Percentiles rank a stretch among this genome's conserved stretches.
Conservation (phyloP, 768 basidiomycete species). For the Rhodotorula paludigena region DNA sequence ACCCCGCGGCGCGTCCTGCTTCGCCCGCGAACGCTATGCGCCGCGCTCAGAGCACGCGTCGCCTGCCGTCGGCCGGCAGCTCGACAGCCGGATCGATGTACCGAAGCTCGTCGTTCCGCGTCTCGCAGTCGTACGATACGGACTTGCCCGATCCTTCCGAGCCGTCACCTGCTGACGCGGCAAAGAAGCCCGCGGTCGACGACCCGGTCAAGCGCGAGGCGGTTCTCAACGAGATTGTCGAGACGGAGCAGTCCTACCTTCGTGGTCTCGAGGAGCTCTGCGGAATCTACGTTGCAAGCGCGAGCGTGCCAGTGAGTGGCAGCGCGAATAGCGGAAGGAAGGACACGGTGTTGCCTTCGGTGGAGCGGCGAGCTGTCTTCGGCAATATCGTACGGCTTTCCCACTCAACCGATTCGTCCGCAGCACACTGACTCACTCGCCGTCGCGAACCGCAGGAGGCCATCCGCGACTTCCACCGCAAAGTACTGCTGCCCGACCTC, state of each 20-base stretch:
- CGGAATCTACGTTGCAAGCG: conserved; percentile 89
- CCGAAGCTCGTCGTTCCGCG: conserved; percentile 4
- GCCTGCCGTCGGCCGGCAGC: conserved; percentile 3
- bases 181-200: conserved; percentile 55
- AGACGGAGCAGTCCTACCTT: conserved; percentile 92
- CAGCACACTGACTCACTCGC: neutral
- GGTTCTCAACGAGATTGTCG: conserved; percentile 85
- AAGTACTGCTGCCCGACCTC: conserved; percentile 85
- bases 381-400: conserved; percentile 56
- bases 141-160: neutral
- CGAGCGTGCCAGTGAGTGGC: conserved; percentile 57
- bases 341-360: conserved; percentile 76
- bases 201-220: conserved; percentile 77
- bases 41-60: conserved; percentile 26
- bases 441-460: conserved; percentile 54
- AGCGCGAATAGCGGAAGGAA: conserved; percentile 63
- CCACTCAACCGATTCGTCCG: neutral
- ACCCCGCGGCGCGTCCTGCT: neutral
- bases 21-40: conserved; percentile 11
- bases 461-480: conserved; percentile 83
- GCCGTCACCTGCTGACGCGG: neutral
- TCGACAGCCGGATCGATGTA: neutral
- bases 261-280: conserved; percentile 88
- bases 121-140: conserved; percentile 20
- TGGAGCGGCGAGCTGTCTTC: conserved; percentile 88